Conservation (phyloP, 495 filamentous ascomycete species). For the Hypoxylon cercidicola region DNA sequence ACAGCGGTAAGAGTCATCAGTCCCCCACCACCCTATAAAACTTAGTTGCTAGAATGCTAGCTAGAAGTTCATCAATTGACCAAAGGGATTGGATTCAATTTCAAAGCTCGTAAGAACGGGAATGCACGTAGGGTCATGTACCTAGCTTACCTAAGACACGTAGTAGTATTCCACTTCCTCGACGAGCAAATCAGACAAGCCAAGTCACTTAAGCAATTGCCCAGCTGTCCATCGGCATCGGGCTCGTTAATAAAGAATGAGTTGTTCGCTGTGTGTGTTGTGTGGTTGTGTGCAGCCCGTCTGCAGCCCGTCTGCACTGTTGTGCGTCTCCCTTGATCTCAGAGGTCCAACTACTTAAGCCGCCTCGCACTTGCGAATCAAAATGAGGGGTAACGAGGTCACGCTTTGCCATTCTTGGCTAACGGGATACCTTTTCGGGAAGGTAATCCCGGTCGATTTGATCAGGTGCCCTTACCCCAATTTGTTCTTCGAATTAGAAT, state of each 20-base stretch:
- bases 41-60: background rate
- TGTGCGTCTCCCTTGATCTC: conserved; percentile 19
- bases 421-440: conserved; percentile 37
- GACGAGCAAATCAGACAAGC: too few species aligned
- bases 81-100: conserved; percentile 41
- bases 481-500: conserved; percentile 40
- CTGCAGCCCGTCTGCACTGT: too few species aligned
- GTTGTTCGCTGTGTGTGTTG: conserved; percentile 35
- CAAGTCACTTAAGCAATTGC: too few species aligned
- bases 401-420: conserved; percentile 36
- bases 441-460: conserved; percentile 37
- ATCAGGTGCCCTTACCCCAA: conserved; percentile 41
- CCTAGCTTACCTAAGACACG: conserved; percentile 37
- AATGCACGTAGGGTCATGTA: conserved; percentile 44
- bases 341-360: conserved; percentile 29
- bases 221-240: too few species aligned
- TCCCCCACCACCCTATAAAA: background rate
- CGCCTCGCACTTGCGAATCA: conserved; percentile 27
- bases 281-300: too few species aligned
- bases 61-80: conserved; percentile 29
- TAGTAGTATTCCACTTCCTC: background rate
- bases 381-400: conserved; percentile 42
- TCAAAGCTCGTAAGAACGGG: conserved; percentile 27
- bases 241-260: conserved; percentile 30
- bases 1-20: conserved; percentile 5